Percentiles rank a stretch among this genome's conserved stretches.
Conservation (phyloP, 495 filamentous ascomycete genomes). For the Terfezia boudieri region DNA sequence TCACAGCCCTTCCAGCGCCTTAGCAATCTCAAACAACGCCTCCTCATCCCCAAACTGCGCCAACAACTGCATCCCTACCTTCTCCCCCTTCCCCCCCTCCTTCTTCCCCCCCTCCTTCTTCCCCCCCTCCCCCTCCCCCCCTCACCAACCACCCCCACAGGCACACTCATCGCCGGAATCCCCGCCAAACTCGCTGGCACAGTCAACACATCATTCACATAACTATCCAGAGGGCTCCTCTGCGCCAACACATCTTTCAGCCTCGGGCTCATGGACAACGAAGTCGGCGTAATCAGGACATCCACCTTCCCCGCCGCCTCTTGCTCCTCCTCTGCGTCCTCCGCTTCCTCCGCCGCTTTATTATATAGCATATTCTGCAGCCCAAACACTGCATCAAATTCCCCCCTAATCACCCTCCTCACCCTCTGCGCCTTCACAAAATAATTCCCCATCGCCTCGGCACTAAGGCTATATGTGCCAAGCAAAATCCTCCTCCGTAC, state of each 20-base stretch:
- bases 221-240: slow-evolving; percentile 33
- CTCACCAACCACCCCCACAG: slow-evolving; percentile 27
- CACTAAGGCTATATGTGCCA: slow-evolving; percentile 76
- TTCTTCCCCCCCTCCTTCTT: slow-evolving; percentile 14
- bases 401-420: slow-evolving; percentile 56
- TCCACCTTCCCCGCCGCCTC: slow-evolving; percentile 35
- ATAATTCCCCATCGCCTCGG: slow-evolving; percentile 83
- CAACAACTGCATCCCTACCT: slow-evolving; percentile 67
- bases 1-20: slow-evolving; percentile 18
- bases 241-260: slow-evolving; percentile 28
- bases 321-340: slow-evolving; percentile 23
- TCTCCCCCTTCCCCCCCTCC: slow-evolving; percentile 6
- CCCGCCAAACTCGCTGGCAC: slow-evolving; percentile 88
- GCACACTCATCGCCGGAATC: slow-evolving; percentile 70
- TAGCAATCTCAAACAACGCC: slow-evolving; percentile 34
- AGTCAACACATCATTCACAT: slow-evolving; percentile 86
- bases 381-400: slow-evolving; percentile 62
- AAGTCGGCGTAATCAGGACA: slow-evolving; percentile 69
- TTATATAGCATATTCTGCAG: slow-evolving; percentile 40
- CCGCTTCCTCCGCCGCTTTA: slow-evolving; percentile 22
- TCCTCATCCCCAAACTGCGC: slow-evolving; percentile 82
- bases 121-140: slow-evolving; percentile 5
- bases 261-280: slow-evolving; percentile 51
- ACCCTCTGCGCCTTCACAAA: slow-evolving; percentile 85
- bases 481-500: slow-evolving; percentile 70